Percentiles rank a stretch among this genome's conserved stretches.
These are phyloP conservation scores for Lepidium africanum DNA, from an alignment of 345 rosid genomes.

Conservation along the genomic window DNA sequence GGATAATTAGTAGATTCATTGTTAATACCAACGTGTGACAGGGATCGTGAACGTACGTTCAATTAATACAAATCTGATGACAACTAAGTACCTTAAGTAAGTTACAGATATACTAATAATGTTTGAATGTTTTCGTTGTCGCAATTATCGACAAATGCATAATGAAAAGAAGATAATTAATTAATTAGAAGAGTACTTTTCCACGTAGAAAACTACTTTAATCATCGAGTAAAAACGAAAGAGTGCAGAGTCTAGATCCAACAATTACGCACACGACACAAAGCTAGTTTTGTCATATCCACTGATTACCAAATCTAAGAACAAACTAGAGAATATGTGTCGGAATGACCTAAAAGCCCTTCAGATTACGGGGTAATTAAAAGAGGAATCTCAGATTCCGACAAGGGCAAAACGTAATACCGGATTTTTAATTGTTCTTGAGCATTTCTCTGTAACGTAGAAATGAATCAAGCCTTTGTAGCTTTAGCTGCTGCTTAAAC, in stretches of 20 bases:
- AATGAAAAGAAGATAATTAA: background rate
- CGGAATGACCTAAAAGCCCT: slow-evolving; percentile 12
- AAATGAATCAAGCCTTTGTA: slow-evolving; percentile 31
- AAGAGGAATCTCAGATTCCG: background rate
- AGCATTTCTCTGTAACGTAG: slow-evolving; percentile 30
- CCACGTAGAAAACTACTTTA: background rate
- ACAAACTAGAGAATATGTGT: background rate
- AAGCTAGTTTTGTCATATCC: background rate
- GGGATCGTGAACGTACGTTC: background rate
- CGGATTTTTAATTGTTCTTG: slow-evolving; percentile 6
- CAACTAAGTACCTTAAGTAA: background rate
- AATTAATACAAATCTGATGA: background rate
- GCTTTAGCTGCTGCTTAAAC: slow-evolving; percentile 31
- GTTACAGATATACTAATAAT: background rate
- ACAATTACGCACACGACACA: slow-evolving; percentile 15
- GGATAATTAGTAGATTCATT: background rate
- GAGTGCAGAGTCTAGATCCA: slow-evolving; percentile 8
- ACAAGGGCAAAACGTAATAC: background rate
- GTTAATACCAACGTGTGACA: background rate
- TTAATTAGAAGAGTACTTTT: background rate
- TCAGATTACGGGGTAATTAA: background rate
- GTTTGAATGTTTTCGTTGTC: background rate
- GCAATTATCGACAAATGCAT: background rate
- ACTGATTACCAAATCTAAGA: slow-evolving; percentile 6
- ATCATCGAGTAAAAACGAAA: background rate